A percentile compares a stretch with the other conserved stretches of the same genome.
Conservation (phyloP, 2,329 filamentous ascomycete species). For the Dactylellina sp. region DNA sequence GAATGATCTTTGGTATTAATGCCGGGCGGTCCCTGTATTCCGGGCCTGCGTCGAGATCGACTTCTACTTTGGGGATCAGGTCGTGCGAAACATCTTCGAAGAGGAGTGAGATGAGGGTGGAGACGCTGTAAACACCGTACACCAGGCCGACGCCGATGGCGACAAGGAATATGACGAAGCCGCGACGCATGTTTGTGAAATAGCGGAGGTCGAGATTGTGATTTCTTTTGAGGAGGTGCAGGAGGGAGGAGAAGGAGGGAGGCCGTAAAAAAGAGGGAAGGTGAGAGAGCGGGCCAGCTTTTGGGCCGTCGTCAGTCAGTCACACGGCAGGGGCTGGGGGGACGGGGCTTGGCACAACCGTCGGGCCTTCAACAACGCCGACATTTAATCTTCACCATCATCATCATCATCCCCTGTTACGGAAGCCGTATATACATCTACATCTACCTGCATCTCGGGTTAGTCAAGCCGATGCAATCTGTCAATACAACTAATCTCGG, state of each 20-base stretch:
- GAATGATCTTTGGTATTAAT: conserved; percentile 80
- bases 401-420: too few species aligned
- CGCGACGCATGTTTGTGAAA: conserved; percentile 59
- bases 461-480: too few species aligned
- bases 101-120: conserved; percentile 77
- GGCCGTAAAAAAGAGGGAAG: conserved; percentile 78
- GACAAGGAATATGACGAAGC: conserved; percentile 71
- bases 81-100: conserved; percentile 75
- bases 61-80: conserved; percentile 74
- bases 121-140: conserved; percentile 75
- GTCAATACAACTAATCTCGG: too few species aligned
- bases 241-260: conserved; percentile 74
- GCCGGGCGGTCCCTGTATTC: conserved; percentile 70
- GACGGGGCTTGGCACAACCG: neutral
- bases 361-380: conserved; percentile 15
- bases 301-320: neutral
- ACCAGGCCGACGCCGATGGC: conserved; percentile 74
- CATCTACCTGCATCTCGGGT: too few species aligned
- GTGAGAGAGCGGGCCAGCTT: conserved; percentile 76
- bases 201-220: neutral
- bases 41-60: conserved; percentile 73
- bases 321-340: neutral
- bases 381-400: conserved; percentile 6
- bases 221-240: conserved; percentile 65
- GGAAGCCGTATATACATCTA: too few species aligned